Evolutionary conservation across 2,329 filamentous ascomycete species (phyloP).

Genomic region (Penicillium sumatraense): DNA sequence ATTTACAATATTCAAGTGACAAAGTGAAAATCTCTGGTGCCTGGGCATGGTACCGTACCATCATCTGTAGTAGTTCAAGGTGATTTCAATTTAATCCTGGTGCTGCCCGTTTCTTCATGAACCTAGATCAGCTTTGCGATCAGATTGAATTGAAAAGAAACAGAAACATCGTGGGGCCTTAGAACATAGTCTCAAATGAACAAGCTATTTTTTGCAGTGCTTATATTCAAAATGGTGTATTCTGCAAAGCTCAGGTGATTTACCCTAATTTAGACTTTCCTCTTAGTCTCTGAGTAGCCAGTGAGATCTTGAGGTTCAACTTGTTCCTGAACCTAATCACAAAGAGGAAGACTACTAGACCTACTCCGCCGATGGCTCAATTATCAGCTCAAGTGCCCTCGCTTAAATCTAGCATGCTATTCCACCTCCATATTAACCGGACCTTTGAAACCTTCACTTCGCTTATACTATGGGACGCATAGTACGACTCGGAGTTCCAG

Average conservation of each 20-base stretch:
- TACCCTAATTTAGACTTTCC: neutral
- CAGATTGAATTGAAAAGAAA: too few relatives aligned
- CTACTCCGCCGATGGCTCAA: neutral
- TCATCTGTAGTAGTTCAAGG: too few relatives aligned
- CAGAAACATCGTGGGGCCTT: too few relatives aligned
- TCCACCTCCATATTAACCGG: slow-evolving; percentile 5
- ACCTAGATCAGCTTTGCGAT: too few relatives aligned
- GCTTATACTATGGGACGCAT: neutral
- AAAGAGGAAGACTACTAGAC: too few relatives aligned
- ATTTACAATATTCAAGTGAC: too few relatives aligned
- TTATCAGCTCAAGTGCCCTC: neutral
- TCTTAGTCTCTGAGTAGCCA: neutral
- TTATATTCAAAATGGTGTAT: neutral
- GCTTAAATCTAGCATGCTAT: neutral
- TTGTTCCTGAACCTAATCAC: neutral
- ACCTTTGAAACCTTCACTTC: neutral
- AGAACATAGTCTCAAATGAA: too few relatives aligned
- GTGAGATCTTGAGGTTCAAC: neutral
- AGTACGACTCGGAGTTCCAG: neutral
- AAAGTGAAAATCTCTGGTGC: too few relatives aligned
- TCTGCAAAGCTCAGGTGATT: neutral
- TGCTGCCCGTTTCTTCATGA: too few relatives aligned
- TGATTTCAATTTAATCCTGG: too few relatives aligned
- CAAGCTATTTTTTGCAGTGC: too few relatives aligned
- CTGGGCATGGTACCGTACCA: too few relatives aligned